These are phyloP conservation scores for Lactarius vividus DNA, from an alignment of 768 basidiomycete species.

Conservation along the genomic window DNA sequence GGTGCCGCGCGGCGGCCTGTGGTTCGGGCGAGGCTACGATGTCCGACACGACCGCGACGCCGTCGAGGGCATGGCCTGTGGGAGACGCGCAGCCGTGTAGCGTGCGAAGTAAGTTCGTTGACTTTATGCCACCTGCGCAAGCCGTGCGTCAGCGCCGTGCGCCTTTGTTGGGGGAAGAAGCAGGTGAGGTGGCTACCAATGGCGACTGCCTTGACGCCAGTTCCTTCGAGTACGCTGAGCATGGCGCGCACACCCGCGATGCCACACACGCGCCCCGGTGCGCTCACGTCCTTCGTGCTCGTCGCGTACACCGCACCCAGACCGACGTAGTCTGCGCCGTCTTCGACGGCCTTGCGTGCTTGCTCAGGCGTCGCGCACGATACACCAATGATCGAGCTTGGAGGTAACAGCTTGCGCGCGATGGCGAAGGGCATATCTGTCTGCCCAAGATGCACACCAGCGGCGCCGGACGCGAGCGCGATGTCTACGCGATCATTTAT, in stretches of 20 bases:
- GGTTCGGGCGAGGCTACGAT: conserved; percentile 70
- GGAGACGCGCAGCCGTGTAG: conserved; percentile 67
- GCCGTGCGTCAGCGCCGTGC: not conserved
- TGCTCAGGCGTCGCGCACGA: conserved; percentile 71
- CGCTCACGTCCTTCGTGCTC: conserved; percentile 69
- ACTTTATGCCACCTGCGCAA: conserved; percentile 80
- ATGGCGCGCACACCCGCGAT: conserved; percentile 69
- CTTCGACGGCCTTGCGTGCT: conserved; percentile 55
- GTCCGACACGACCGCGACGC: conserved; percentile 87
- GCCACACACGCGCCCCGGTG: conserved; percentile 53
- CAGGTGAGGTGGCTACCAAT: conserved; percentile 57
- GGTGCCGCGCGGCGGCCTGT: conserved; percentile 44
- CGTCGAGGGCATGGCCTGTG: conserved; percentile 61
- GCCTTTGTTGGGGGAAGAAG: too few species aligned
- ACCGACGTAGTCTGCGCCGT: conserved; percentile 81
- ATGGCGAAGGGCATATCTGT: conserved; percentile 71
- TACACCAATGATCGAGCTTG: conserved; percentile 72
- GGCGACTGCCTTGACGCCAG: conserved; percentile 67
- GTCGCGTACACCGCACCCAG: conserved; percentile 85
- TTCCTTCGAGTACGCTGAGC: conserved; percentile 61
- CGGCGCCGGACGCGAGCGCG: conserved; percentile 69
- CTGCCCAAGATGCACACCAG: conserved; percentile 89
- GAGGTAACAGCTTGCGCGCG: conserved; percentile 67
- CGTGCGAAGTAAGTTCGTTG: conserved; percentile 69
- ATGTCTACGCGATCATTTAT: conserved; percentile 91